Conservation (phyloP, 176 grass and related monocot genomes). For the Aegilops bicornis region DNA sequence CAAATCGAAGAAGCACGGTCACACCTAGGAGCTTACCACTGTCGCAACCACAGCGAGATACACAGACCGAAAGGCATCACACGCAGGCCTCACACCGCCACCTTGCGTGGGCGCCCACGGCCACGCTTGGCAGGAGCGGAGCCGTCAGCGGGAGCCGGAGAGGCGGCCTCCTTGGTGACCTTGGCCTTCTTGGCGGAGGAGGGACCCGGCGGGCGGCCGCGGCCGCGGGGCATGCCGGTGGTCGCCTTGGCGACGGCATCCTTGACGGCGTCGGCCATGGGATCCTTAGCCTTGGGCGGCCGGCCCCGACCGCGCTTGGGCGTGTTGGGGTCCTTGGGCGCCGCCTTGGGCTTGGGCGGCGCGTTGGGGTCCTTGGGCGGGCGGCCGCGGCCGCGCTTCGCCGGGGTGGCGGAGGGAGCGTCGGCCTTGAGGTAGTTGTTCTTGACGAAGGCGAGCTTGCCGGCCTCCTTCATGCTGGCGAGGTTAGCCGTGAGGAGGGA, state of each 20-base stretch:
- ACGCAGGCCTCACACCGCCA: conserved; percentile 10
- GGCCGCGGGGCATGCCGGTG: conserved; percentile 44
- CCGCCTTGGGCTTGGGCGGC: neutral
- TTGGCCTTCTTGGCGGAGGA: conserved; percentile 47
- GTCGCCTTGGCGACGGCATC: conserved; percentile 41
- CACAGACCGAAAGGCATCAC: neutral
- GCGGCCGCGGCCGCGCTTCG: conserved; percentile 62
- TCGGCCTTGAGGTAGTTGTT: conserved; percentile 55
- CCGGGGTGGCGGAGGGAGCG: conserved; percentile 23
- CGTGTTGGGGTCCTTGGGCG: conserved; percentile 15
- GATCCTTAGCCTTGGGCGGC: conserved; percentile 50
- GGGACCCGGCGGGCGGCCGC: conserved; percentile 38
- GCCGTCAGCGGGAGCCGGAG: neutral
- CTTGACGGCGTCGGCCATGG: neutral
- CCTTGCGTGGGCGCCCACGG: conserved; percentile 73
- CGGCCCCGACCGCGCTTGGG: conserved; percentile 27
- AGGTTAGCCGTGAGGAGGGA: conserved; percentile 62
- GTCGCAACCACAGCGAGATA: neutral
- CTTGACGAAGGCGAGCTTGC: conserved; percentile 50
- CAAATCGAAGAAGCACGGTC: neutral
- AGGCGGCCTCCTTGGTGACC: neutral
- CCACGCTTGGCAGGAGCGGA: conserved; percentile 51
- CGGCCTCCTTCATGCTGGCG: conserved; percentile 62
- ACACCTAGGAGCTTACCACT: conserved; percentile 11
- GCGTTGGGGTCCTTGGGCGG: conserved; percentile 50